Percentiles rank a stretch among this genome's conserved stretches.
Conservation (phyloP, 163 green algal species). For the Volvox carteri region DNA sequence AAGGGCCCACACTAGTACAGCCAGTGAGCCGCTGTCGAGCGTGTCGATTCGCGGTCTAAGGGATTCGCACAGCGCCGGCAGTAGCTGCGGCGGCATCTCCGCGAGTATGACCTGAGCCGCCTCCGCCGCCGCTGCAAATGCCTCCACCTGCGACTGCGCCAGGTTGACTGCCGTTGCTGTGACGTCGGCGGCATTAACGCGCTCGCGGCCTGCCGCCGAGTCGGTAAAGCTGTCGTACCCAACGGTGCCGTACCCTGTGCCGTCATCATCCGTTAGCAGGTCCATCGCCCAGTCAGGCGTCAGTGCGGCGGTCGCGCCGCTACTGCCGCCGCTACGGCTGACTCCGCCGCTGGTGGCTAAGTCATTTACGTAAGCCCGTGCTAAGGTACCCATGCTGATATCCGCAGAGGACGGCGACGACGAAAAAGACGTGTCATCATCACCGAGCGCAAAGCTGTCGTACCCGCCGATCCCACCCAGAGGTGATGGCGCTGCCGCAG, state of each 20-base stretch:
- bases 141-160: neutral
- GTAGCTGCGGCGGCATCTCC: slow-evolving; percentile 11
- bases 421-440: too few relatives aligned
- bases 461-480: too few relatives aligned
- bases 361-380: neutral
- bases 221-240: neutral
- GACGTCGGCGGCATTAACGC: neutral
- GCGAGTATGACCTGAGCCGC: neutral
- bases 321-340: neutral
- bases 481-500: neutral
- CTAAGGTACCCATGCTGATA: neutral
- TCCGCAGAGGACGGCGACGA: neutral
- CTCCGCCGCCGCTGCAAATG: neutral
- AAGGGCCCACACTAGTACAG: slow-evolving; percentile 41
- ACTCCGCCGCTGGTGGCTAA: neutral
- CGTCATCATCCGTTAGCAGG: neutral
- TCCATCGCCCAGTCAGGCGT: neutral
- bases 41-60: neutral
- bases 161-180: neutral
- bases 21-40: slow-evolving; percentile 16
- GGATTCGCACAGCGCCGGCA: neutral
- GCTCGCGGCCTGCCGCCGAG: neutral
- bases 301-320: neutral
- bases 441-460: neutral
- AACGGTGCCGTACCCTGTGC: neutral